These are phyloP conservation scores for Dryas octopetala DNA, from an alignment of 306 rosid genomes.

Conservation along the genomic window DNA sequence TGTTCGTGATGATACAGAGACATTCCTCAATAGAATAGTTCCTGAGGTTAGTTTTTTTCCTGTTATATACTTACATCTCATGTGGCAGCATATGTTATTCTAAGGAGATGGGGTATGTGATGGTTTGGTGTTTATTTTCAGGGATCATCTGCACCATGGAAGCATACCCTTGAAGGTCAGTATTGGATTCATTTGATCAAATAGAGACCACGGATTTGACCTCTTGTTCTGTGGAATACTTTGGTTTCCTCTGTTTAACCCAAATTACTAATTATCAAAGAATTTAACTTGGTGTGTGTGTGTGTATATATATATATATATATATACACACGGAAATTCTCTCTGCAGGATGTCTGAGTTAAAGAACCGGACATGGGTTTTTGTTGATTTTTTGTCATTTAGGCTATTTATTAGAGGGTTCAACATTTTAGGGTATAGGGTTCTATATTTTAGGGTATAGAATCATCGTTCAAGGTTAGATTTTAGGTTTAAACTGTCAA, in stretches of 20 bases:
- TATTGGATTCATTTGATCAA: not conserved
- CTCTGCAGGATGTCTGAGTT: too few relatives aligned
- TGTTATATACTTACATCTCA: not conserved
- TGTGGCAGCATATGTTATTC: not conserved
- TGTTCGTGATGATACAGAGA: constrained; percentile 84
- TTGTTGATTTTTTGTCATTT: too few relatives aligned
- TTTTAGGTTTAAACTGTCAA: too few relatives aligned
- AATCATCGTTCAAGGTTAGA: too few relatives aligned
- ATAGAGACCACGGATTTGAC: too few relatives aligned
- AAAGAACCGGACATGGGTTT: too few relatives aligned
- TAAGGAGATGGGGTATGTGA: not conserved
- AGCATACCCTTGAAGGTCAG: constrained; percentile 86
- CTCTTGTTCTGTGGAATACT: not conserved
- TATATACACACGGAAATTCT: too few relatives aligned
- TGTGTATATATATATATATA: too few relatives aligned
- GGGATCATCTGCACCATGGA: constrained; percentile 95
- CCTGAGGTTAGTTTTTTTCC: constrained; percentile 62
- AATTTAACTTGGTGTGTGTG: not conserved
- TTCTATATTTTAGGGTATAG: too few relatives aligned
- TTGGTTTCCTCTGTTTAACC: not conserved
- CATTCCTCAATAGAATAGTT: constrained; percentile 67
- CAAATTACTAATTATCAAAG: not conserved
- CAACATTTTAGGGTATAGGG: too few relatives aligned
- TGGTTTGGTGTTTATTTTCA: constrained; percentile 24
- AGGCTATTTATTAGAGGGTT: too few relatives aligned